These are phyloP conservation scores for Bonia amplexicaulis DNA, from an alignment of 176 grass and related monocot genomes.

Conservation along the genomic window DNA sequence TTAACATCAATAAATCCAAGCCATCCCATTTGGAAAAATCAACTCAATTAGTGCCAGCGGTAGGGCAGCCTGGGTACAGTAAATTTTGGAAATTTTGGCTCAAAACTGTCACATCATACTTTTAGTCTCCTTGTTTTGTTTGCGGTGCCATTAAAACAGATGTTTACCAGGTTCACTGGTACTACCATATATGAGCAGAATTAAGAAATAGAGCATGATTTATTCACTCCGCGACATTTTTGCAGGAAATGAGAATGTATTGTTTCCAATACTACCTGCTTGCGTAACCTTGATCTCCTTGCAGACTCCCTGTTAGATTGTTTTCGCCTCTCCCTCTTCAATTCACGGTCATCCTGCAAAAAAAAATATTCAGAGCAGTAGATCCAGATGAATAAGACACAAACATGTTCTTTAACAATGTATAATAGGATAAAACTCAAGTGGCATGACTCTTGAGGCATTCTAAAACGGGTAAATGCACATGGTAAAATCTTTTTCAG, in stretches of 20 bases:
- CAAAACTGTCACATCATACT: background rate
- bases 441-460: background rate
- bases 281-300: constrained; percentile 86
- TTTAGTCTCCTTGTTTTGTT: background rate
- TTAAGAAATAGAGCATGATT: background rate
- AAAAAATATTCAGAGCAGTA: background rate
- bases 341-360: constrained; percentile 58
- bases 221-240: background rate
- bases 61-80: background rate
- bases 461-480: background rate
- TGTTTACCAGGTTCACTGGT: background rate
- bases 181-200: background rate
- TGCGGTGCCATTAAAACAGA: background rate
- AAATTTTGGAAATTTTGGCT: background rate
- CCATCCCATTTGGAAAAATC: background rate
- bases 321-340: constrained; percentile 89
- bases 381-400: background rate
- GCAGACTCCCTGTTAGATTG: constrained; percentile 96
- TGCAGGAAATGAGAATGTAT: constrained; percentile 12
- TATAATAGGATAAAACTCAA: background rate
- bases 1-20: background rate
- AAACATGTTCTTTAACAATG: background rate
- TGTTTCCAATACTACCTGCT: constrained; percentile 56
- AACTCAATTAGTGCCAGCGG: background rate
- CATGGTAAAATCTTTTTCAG: background rate